Evolutionary conservation across 2,329 filamentous ascomycete genomes (phyloP), one percentile per base, ranked within the genome.

Genomic region (Talaromyces sp.): DNA sequence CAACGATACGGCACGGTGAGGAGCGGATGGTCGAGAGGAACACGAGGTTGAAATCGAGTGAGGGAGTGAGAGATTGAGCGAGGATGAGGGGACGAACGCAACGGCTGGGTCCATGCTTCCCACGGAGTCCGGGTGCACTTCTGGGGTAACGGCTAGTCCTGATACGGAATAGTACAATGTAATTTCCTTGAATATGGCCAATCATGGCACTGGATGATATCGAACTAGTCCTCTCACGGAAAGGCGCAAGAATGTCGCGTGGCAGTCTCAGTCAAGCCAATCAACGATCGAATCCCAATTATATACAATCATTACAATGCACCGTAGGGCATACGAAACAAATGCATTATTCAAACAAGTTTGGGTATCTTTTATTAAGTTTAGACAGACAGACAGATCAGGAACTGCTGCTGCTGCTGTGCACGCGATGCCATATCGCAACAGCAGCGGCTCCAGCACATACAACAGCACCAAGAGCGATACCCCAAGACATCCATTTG

Each of bases 401-500:
- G 7, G 62, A 61, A 57, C 73, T 73, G 63, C 76, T 22, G 22
- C 76, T 22, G 22, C 22, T 75, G 7, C 76, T 76, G 62, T 75
- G 76, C 5, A 78, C 79, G 67, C 81, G 80, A 73, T 83, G 85
- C 86, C 86, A 89, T 47, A 89, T 85, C 72, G 86, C 84, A 9
- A 84, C 81, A 9, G 85, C 83, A 10, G 85, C 86, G 6, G 83
- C 85, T 13, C 82, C 84, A 13, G 85, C 86, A 69, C 84, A 86
- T 47, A 86, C 81, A 8, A 85, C 82, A 7, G 92, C 93, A 0
- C 91, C 92, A 3, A 96, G 80, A 2, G 92, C 92, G 72, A 98
- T 87, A 72, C 96, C 97, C 73, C 97, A 82, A 68, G 90, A 89
- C 68, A 93, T 92, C 71, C 91, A 87, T 77, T 97, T 94, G 4